Percentiles rank a stretch among this genome's conserved stretches.
These are phyloP conservation scores for Suillus ampliporus DNA, from an alignment of 768 basidiomycete genomes.

Conservation along the genomic window DNA sequence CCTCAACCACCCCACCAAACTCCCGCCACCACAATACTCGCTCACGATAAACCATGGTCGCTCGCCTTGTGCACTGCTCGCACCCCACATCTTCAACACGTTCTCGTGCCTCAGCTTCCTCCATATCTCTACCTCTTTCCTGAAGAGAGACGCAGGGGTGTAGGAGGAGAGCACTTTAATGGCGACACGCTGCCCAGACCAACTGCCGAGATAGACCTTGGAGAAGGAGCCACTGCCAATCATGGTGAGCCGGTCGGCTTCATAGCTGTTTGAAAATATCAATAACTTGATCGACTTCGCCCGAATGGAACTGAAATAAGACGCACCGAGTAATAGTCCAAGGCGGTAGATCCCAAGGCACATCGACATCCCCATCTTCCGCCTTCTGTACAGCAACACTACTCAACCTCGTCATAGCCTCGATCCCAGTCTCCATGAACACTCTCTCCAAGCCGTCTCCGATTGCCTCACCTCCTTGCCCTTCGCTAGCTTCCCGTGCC, in stretches of 20 bases:
- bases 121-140: conserved; percentile 40
- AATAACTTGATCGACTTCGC: conserved; percentile 5
- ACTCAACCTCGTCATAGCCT: conserved; percentile 70
- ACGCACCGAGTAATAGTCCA: conserved; percentile 78
- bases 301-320: conserved; percentile 4
- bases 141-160: conserved; percentile 67
- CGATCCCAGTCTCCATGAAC: conserved; percentile 76
- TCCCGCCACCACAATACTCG: background rate
- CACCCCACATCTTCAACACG: conserved; percentile 21
- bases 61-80: conserved; percentile 17
- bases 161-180: conserved; percentile 73
- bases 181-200: conserved; percentile 69
- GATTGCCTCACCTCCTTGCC: background rate
- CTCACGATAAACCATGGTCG: conserved; percentile 12
- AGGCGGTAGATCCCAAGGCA: conserved; percentile 51
- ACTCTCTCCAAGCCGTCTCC: conserved; percentile 50
- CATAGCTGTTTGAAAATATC: conserved; percentile 52
- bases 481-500: background rate
- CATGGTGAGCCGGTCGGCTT: conserved; percentile 71
- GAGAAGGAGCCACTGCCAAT: conserved; percentile 81
- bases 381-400: conserved; percentile 25
- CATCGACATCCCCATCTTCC: conserved; percentile 15
- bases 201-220: conserved; percentile 77
- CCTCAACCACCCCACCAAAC: conserved; percentile 52
- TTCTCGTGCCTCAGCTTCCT: conserved; percentile 17